phyloP scores from a whole-genome alignment of 116 monocot genomes.

The Dioscorea cayenensis region DNA sequence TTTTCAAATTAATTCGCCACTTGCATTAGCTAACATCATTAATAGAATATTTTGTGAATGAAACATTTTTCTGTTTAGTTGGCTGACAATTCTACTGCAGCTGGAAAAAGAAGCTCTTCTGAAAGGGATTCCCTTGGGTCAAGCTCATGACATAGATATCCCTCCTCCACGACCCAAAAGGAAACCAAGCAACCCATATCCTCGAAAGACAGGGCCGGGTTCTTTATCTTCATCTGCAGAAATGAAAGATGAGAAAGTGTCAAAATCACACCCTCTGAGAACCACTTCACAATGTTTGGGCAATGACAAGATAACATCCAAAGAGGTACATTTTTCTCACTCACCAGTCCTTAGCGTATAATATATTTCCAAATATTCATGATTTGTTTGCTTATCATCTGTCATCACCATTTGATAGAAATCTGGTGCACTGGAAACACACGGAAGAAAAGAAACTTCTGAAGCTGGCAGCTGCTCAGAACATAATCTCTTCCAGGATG shows the following conservation, averaged over 20 bases:
- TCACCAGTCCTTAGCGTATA: neutral
- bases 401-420: conserved; percentile 22
- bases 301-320: conserved; percentile 15
- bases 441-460: conserved; percentile 28
- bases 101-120: conserved; percentile 70
- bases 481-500: conserved; percentile 56
- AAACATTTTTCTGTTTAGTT: neutral
- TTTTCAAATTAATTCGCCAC: no score
- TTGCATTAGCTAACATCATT: no score
- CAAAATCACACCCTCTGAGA: conserved; percentile 19
- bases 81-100: conserved; percentile 24
- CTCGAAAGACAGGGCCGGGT: conserved; percentile 45
- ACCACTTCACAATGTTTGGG: conserved; percentile 17
- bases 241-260: conserved; percentile 23
- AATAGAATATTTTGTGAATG: no score
- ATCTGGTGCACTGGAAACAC: conserved; percentile 15
- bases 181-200: conserved; percentile 89
- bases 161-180: conserved; percentile 98
- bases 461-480: conserved; percentile 49
- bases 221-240: conserved; percentile 16
- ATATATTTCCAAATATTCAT: neutral
- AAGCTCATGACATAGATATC: conserved; percentile 78
- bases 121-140: conserved; percentile 60
- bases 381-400: neutral
- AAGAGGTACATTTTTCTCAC: conserved; percentile 21